Conservation (phyloP, 1,284 basidiomycete species). For the Ustilago vetiveriae region DNA sequence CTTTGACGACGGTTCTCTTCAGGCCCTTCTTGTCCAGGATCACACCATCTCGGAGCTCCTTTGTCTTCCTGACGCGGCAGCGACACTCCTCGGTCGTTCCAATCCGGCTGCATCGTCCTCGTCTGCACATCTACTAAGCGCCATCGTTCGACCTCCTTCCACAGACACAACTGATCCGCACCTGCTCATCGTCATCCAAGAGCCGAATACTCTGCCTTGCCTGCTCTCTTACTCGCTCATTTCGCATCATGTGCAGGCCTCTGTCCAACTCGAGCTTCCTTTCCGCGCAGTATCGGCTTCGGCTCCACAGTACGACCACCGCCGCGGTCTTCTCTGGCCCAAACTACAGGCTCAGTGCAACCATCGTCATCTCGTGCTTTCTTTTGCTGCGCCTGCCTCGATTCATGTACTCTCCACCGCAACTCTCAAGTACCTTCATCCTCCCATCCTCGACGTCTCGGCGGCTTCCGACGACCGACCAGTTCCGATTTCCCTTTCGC, state of each 20-base stretch:
- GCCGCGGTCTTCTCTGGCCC: slow-evolving; percentile 8
- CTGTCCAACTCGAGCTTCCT: slow-evolving; percentile 16
- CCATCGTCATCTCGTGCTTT: slow-evolving; percentile 27
- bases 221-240: slow-evolving; percentile 36
- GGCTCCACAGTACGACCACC: not conserved
- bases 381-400: slow-evolving; percentile 29
- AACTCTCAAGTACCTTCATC: slow-evolving; percentile 18
- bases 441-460: slow-evolving; percentile 18
- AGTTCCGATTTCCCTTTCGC: slow-evolving; percentile 28
- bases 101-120: not conserved
- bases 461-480: slow-evolving; percentile 7
- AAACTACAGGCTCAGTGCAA: slow-evolving; percentile 29
- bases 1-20: slow-evolving; percentile 34
- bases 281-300: not conserved
- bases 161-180: slow-evolving; percentile 7
- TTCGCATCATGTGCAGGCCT: slow-evolving; percentile 26
- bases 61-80: slow-evolving; percentile 20
- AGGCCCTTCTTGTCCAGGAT: slow-evolving; percentile 30
- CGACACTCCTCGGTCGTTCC: slow-evolving; percentile 1
- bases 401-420: slow-evolving; percentile 35
- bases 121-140: slow-evolving; percentile 10
- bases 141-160: slow-evolving; percentile 22
- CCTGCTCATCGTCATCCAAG: slow-evolving; percentile 23
- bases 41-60: slow-evolving; percentile 41
- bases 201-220: slow-evolving; percentile 1